A percentile compares a stretch with the other conserved stretches of the same genome.
Conservation (phyloP, 805 yeast species). For the Myxozyma neotropica region DNA sequence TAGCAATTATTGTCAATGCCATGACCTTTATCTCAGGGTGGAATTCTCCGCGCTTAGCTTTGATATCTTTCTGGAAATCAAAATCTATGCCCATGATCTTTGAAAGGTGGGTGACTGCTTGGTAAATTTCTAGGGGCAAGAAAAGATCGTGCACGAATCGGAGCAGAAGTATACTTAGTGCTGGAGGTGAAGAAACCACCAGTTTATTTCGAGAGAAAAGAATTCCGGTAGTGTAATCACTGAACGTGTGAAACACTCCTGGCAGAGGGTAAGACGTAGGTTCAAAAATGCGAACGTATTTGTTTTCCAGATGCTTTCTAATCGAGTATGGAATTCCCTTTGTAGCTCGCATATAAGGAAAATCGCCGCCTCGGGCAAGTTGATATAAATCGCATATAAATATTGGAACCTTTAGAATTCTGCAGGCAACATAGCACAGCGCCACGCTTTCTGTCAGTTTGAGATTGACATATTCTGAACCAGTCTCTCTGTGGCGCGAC, state of each 20-base stretch:
- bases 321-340: constrained; percentile 11
- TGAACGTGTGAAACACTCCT: constrained; percentile 16
- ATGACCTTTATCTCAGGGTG: constrained; percentile 29
- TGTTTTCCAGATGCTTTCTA: constrained; percentile 17
- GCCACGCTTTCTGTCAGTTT: constrained; percentile 21
- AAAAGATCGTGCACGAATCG: constrained; percentile 22
- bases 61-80: neutral
- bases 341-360: constrained; percentile 28
- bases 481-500: neutral
- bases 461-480: constrained; percentile 13
- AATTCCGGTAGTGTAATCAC: constrained; percentile 1
- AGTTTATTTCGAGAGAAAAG: constrained; percentile 1
- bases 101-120: constrained; percentile 14
- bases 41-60: neutral
- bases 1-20: constrained; percentile 26
- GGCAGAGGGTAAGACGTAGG: constrained; percentile 25
- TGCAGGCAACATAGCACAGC: constrained; percentile 26
- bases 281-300: constrained; percentile 17
- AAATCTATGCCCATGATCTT: neutral
- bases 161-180: neutral
- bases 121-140: constrained; percentile 30
- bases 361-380: constrained; percentile 8
- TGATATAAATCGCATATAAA: constrained; percentile 24
- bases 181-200: constrained; percentile 3
- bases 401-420: constrained; percentile 25